Conservation (phyloP, 108 stramenopile species). For the Skeletonema grethae region DNA sequence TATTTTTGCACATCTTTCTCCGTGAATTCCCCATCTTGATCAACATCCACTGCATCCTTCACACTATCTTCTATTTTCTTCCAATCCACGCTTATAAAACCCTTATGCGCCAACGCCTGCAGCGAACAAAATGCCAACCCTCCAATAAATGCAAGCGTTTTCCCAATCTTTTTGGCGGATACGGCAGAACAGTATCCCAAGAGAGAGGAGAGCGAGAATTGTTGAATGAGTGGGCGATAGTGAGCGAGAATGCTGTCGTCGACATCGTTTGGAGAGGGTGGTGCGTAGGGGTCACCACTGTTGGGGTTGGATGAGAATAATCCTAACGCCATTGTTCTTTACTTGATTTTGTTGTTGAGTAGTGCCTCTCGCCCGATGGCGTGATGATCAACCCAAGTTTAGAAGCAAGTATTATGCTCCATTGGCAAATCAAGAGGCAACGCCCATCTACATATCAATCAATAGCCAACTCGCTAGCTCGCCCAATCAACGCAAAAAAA, state of each 20-base stretch:
- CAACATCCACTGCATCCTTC: conserved; percentile 64
- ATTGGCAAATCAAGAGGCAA: too few species aligned
- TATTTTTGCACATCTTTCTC: conserved; percentile 68
- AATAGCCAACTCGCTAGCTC: too few species aligned
- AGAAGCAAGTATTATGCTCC: too few species aligned
- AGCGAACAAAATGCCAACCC: conserved; percentile 79
- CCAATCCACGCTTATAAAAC: conserved; percentile 90
- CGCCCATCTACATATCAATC: too few species aligned
- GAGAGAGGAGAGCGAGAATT: conserved; percentile 73
- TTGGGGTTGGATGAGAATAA: conserved; percentile 30
- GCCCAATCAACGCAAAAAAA: background rate
- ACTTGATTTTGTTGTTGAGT: too few species aligned
- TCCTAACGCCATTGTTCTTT: background rate
- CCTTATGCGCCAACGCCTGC: conserved; percentile 67
- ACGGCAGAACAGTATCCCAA: conserved; percentile 89
- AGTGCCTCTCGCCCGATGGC: too few species aligned
- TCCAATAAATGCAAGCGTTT: conserved; percentile 66
- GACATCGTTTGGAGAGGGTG: background rate
- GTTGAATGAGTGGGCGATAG: conserved; percentile 51
- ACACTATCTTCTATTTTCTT: conserved; percentile 70
- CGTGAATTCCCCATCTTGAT: conserved; percentile 44
- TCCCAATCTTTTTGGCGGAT: conserved; percentile 85
- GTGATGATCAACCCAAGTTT: too few species aligned
- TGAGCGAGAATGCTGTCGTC: conserved; percentile 12
- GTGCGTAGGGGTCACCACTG: conserved; percentile 20